Evolutionary conservation across 192 early-diverging fungal genomes (phyloP).

Genomic region (Mortierella claussenii): DNA sequence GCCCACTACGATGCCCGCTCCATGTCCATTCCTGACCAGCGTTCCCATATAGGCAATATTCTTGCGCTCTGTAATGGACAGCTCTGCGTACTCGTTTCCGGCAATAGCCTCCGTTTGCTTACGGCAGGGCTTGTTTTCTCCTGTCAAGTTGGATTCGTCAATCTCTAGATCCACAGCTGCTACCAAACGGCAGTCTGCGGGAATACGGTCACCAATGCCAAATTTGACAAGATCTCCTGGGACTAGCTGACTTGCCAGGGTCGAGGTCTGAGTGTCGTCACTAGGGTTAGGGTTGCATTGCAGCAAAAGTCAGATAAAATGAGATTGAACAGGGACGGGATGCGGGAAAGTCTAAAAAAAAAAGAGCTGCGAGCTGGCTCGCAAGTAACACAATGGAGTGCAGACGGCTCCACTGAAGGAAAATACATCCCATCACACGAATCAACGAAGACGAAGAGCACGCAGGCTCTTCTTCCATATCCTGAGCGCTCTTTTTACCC

Average conservation of each 20-base stretch:
- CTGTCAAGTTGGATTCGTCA: conserved; percentile 92
- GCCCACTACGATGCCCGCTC: conserved; percentile 89
- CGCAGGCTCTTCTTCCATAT: conserved; percentile 1
- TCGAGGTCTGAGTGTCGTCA: conserved; percentile 62
- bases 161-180: conserved; percentile 83
- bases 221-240: conserved; percentile 93
- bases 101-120: conserved; percentile 70
- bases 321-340: background rate
- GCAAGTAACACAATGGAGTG: no score
- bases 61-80: conserved; percentile 74
- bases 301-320: background rate
- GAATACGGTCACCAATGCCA: conserved; percentile 90
- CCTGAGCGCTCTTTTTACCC: no score
- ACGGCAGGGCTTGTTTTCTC: conserved; percentile 84
- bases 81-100: conserved; percentile 55
- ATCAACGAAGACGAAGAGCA: conserved; percentile 5
- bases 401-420: no score
- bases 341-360: conserved; percentile 3
- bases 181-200: conserved; percentile 90
- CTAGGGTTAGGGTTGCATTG: conserved; percentile 41
- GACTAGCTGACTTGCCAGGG: conserved; percentile 86
- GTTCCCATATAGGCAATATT: conserved; percentile 99
- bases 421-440: no score
- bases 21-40: conserved; percentile 87
- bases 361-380: no score